phyloP scores from a whole-genome alignment of 1,284 basidiomycete genomes.

The Ceratorhiza oryzae-sativae region DNA sequence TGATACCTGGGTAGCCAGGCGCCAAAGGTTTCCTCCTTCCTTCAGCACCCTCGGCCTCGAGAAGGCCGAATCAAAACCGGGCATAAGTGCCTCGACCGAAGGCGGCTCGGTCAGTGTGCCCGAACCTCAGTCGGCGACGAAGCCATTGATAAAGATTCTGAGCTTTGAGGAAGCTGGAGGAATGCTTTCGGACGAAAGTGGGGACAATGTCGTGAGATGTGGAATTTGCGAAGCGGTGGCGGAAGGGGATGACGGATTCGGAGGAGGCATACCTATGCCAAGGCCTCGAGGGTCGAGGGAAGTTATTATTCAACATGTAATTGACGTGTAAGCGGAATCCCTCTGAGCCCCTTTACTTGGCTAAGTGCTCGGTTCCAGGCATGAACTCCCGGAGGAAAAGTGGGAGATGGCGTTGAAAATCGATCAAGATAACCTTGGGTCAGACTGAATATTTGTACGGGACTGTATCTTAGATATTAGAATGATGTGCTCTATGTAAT shows the following conservation, averaged over 20 bases:
- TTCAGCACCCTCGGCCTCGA: background rate
- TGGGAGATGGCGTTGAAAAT: background rate
- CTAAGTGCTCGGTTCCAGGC: background rate
- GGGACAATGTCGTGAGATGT: background rate
- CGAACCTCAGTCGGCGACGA: background rate
- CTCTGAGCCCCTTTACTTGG: background rate
- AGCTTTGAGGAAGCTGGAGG: constrained; percentile 11
- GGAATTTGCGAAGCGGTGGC: constrained; percentile 21
- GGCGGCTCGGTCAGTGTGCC: background rate
- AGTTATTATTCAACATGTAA: constrained; percentile 17
- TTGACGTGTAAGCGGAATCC: constrained; percentile 18
- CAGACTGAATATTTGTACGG: no score
- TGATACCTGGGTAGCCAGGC: background rate
- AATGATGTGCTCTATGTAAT: no score
- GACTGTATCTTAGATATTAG: no score
- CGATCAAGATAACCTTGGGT: background rate
- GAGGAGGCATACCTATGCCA: constrained; percentile 1
- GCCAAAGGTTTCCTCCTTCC: background rate
- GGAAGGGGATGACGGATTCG: background rate
- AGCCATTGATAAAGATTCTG: constrained; percentile 13
- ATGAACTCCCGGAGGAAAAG: constrained; percentile 5
- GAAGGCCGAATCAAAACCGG: background rate
- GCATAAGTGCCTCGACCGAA: background rate
- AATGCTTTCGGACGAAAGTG: background rate
- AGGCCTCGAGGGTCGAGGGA: constrained; percentile 12